Base-by-base conservation (phyloP, 305 asterid genomes). In the Coffea humblotiana region DNA sequence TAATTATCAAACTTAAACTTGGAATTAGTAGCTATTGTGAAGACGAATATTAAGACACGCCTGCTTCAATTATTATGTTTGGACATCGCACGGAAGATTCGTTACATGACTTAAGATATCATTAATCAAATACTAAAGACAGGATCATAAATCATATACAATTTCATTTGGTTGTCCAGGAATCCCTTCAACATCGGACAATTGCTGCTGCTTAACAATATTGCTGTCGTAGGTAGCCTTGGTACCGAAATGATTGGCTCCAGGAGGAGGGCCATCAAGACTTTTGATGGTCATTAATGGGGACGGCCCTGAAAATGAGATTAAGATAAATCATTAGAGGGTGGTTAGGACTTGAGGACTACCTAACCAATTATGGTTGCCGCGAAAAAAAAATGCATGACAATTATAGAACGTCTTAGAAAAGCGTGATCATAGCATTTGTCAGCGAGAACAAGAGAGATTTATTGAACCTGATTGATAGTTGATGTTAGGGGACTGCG, bases 401-500 rank as follows among this genome's bases (percentile, higher is more conserved):
- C 8, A 56, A 68, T 43, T 69, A 40, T 40, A 40, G 63, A 70
- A 74, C 16, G n/a, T 66, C 32, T 25, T 19, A 19, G n/a, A 35
- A 8, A 37, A 45, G 18, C 56, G 11, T 10, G 52, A 2, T 35
- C 13, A 52, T 73, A 56, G 3, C 48, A 64, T 27, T 45, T 27
- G 11, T 45, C 16, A n/a, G 3, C 13, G 66, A 72, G 64, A 76
- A 58, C 4, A 40, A 40, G 79, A 43, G 27, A 76, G 43, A 16
- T 52, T 15, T 19, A 29, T 37, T 9, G 35, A 79, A 85, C 86
- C 89, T 80, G 91, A 85, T 67, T 75, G 77, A 65, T 27, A 77
- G 77, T 74, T 79, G 21, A 69, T 8, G 7, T 65, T 12, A 19
- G 61, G 76, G 49, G 77, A 54, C 27, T 83, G 74, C 37, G 84